Evolutionary conservation across 345 rosid genomes (phyloP).

Genomic region (Eucalyptus albens): DNA sequence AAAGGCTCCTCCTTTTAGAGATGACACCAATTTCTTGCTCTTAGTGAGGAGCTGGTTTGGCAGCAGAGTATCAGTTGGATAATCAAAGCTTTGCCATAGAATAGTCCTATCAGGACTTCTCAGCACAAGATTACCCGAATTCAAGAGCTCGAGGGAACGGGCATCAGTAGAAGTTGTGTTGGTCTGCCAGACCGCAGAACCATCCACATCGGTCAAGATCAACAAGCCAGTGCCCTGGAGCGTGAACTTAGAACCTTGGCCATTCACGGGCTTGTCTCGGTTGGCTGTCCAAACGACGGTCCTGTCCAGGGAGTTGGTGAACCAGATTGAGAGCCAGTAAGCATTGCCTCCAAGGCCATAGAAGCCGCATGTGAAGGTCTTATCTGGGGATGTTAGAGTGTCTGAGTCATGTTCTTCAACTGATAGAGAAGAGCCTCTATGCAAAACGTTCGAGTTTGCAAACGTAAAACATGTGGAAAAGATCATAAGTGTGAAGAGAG

Average conservation of each 20-base stretch:
- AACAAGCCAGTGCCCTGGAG: conserved; percentile 11
- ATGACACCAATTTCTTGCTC: conserved; percentile 8
- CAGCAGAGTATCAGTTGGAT: conserved; percentile 29
- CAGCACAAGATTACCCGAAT: conserved; percentile 29
- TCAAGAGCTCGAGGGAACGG: conserved; percentile 15
- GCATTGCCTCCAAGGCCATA: conserved; percentile 20
- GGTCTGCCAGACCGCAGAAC: conserved; percentile 12
- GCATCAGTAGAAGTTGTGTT: conserved; percentile 6
- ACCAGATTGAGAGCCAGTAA: conserved; percentile 35
- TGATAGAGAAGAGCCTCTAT: conserved; percentile 9
- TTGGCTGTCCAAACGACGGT: conserved; percentile 39
- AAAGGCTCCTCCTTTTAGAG: conserved; percentile 3
- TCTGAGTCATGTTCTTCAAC: conserved; percentile 3
- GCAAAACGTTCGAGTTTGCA: neutral
- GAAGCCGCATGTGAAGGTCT: conserved; percentile 32
- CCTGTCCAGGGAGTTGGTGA: conserved; percentile 5
- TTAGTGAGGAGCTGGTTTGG: conserved; percentile 22
- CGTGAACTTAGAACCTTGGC: conserved; percentile 21
- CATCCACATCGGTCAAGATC: conserved; percentile 19
- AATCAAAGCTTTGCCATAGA: conserved; percentile 35
- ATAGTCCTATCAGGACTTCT: neutral
- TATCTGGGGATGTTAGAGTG: conserved; percentile 10
- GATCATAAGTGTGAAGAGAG: neutral
- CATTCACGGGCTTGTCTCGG: conserved; percentile 23
- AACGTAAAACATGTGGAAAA: neutral